Conservation (phyloP, 495 filamentous ascomycete genomes). For the Penicillium coprophilum region DNA sequence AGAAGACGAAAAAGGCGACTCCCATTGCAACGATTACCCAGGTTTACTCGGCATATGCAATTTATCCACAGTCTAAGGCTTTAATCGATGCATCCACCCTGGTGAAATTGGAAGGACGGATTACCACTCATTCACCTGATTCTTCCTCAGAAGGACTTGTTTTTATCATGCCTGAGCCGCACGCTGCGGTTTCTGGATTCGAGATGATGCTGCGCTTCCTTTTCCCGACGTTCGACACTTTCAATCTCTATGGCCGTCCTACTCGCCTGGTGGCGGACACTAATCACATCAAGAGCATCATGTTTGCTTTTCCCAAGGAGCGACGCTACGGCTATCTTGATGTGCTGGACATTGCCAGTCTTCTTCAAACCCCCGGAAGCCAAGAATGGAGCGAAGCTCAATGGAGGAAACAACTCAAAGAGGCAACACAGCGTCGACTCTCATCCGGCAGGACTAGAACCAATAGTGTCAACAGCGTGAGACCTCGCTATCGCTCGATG, state of each 20-base stretch:
- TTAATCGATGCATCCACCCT: constrained; percentile 93
- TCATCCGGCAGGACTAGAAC: constrained; percentile 46
- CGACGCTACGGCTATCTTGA: constrained; percentile 90
- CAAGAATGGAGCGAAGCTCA: constrained; percentile 81
- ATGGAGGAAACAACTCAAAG: constrained; percentile 87
- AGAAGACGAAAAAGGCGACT: constrained; percentile 85
- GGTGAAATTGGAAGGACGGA: constrained; percentile 88
- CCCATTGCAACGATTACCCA: constrained; percentile 91
- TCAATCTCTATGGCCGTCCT: constrained; percentile 88
- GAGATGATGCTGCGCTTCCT: constrained; percentile 96
- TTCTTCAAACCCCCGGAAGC: constrained; percentile 78
- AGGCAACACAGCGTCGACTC: constrained; percentile 82
- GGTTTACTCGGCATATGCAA: constrained; percentile 88
- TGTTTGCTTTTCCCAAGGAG: constrained; percentile 96
- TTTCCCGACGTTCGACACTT: constrained; percentile 92
- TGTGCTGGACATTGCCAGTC: constrained; percentile 72
- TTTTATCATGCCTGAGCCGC: constrained; percentile 95
- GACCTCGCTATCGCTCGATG: constrained; percentile 63
- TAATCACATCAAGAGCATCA: constrained; percentile 81
- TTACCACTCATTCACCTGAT: constrained; percentile 78
- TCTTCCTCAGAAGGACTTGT: constrained; percentile 86
- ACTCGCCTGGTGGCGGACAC: constrained; percentile 83
- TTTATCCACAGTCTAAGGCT: constrained; percentile 91
- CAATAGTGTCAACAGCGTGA: constrained; percentile 61
- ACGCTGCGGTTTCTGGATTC: constrained; percentile 87